Base-by-base conservation (phyloP, 2,329 filamentous ascomycete species). In the Pseudopyricularia javanii region DNA sequence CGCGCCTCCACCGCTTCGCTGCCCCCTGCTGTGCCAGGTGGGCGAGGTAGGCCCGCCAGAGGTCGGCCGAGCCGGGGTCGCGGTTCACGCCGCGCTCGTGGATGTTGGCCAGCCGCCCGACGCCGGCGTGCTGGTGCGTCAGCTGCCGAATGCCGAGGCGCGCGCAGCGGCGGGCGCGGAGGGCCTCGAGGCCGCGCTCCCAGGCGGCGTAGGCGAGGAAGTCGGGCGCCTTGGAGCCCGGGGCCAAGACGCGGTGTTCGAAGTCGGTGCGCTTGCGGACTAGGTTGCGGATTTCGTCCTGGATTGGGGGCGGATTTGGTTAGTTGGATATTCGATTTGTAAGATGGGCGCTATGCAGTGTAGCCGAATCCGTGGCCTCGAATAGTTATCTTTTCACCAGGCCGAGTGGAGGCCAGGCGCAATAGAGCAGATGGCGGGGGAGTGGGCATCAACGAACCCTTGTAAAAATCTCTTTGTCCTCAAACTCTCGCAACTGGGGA, bases 41-140 rank as follows among this genome's bases (percentile, higher is more conserved):
- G 54, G 85, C 80, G 55, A 97, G 82, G 64, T 95, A 96, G 62
- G 91, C 87, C 67, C 87, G 83, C 93, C 93, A 98, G 35, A 98
- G 74, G 2, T 78, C 79, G 34, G 90, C 63, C 63, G 88, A 88
- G 3, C 88, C 89, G 1, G 88, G 86, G 63, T 96, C 93, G 57
- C 89, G 88, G 63, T 80, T 78, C 28, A 91, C 89, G 20, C 82
- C 90, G 57, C 93, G 84, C 60, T 96, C 90, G 59, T 95, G 86
- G 57, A 97, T 85, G 66, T 86, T 86, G 63, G 96, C 90, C 57
- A 95, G 85, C 51, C 90, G 86, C 47, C 85, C 82, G 65, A 94
- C 86, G 20, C 88, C 87, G 48, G 81, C 78, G 64, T 88, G 79
- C 30, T 81, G 80, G 14, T 81, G 80, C 28, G 80, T 78, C 55